Base-by-base conservation (phyloP, 306 rosid genomes). In the Fragaria vesca region DNA sequence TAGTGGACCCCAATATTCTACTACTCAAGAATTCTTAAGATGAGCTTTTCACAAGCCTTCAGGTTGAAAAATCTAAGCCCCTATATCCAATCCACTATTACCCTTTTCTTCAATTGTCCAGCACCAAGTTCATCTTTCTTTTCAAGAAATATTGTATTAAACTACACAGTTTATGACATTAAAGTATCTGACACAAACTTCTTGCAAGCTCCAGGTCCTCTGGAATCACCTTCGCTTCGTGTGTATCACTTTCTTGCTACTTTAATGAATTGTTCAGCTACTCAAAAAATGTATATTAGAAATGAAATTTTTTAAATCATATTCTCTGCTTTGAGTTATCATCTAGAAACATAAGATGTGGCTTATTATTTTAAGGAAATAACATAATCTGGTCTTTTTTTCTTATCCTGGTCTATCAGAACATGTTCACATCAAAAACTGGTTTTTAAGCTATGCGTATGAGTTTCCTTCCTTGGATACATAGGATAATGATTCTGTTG, bases 391-490 rank as follows among this genome's bases (percentile, higher is more conserved):
- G 36, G 13, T 74, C 72, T 55, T 32, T 55, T 61, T 48, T 46
- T 18, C 50, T 40, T 58, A 34, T n/a, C 32, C 43, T 62, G 21
- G 30, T 66, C 3, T 60, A 40, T 63, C 81, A 95, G 98, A 90
- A 86, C 97, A 90, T 69, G 82, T 84, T 40, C 89, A 94, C 75
- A 73, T 94, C 83, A 81, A 85, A 83, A 88, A 88, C 86, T 92
- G 97, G 98, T 89, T 86, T 73, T 79, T 86, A 2, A 95, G 93
- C 88, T 92, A 92, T 62, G 85, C 4, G 28, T 91, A 92, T 2
- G 98, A 91, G 63, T 91, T 97, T 71, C 89, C 87, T 38, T 46
- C 42, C 13, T 61, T 79, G 47, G 83, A 81, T 46, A 69, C 86
- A 12, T 78, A 52, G 30, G 80, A 83, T 73, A 81, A 75, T 75